Percentiles rank a stretch among this genome's conserved stretches.
Evolutionary conservation across 2,329 filamentous ascomycete genomes (phyloP).

Genomic region (Pseudogymnoascus sp.): DNA sequence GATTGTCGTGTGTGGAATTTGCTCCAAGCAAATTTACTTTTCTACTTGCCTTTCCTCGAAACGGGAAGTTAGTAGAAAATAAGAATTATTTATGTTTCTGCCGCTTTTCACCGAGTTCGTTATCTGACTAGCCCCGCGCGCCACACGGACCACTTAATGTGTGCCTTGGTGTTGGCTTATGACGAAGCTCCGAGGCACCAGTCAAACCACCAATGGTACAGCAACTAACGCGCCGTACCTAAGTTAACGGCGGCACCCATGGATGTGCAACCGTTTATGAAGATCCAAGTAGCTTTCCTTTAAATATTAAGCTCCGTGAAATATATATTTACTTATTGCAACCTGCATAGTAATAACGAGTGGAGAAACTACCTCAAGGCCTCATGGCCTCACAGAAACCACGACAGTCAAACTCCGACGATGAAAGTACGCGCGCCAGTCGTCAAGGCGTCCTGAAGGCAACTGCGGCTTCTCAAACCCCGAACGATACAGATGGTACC

Average conservation of each 20-base stretch:
- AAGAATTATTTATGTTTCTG: slow-evolving; percentile 10
- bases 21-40: slow-evolving; percentile 3
- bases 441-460: neutral
- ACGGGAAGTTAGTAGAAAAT: slow-evolving; percentile 6
- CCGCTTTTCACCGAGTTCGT: slow-evolving; percentile 6
- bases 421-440: neutral
- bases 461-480: neutral
- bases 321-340: neutral
- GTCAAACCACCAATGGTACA: neutral
- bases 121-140: slow-evolving; percentile 8
- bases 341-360: neutral
- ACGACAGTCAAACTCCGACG: slow-evolving; percentile 6
- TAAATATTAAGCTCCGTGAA: neutral
- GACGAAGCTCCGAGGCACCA: slow-evolving; percentile 8
- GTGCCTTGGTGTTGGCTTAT: slow-evolving; percentile 4
- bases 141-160: neutral
- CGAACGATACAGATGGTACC: neutral
- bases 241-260: neutral
- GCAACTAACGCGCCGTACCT: slow-evolving; percentile 4
- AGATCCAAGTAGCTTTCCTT: neutral
- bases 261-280: neutral
- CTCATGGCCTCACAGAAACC: slow-evolving; percentile 4
- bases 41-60: neutral
- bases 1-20: neutral
- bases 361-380: slow-evolving; percentile 4